Conservation (phyloP, 2,329 filamentous ascomycete genomes). For the Arthrobotrys conoides region DNA sequence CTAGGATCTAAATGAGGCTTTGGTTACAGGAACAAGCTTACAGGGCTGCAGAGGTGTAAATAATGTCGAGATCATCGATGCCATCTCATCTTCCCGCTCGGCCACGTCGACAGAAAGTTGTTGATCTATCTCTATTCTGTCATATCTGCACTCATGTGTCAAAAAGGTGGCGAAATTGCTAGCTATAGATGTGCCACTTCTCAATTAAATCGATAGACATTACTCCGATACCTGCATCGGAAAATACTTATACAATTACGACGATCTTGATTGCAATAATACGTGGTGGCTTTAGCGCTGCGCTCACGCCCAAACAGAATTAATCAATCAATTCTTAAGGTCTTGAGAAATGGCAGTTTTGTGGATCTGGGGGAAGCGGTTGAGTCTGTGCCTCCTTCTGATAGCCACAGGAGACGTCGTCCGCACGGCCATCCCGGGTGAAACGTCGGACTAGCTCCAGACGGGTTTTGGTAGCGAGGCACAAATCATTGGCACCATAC, state of each 20-base stretch:
- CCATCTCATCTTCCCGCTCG: slow-evolving; percentile 35
- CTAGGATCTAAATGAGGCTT: slow-evolving; percentile 5
- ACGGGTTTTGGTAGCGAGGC: slow-evolving; percentile 12
- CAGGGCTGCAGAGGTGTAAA: neutral
- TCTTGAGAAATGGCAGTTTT: slow-evolving; percentile 23
- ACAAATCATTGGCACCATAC: neutral
- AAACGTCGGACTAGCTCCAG: slow-evolving; percentile 4
- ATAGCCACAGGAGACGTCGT: neutral
- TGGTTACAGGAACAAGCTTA: neutral
- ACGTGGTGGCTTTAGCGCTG: neutral
- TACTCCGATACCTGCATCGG: slow-evolving; percentile 14
- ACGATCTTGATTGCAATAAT: neutral
- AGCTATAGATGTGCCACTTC: neutral
- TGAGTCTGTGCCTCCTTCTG: slow-evolving; percentile 32
- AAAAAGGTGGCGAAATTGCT: neutral
- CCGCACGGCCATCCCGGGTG: neutral
- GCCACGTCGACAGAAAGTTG: slow-evolving; percentile 14
- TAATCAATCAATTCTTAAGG: slow-evolving; percentile 21
- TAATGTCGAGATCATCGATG: slow-evolving; percentile 34
- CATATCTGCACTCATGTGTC: neutral
- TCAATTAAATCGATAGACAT: neutral
- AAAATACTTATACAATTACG: neutral
- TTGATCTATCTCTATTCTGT: neutral
- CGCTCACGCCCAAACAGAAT: neutral
- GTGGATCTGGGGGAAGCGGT: neutral